phyloP scores from a whole-genome alignment of 805 yeast genomes.

The Cyberlindnera suaveolens region DNA sequence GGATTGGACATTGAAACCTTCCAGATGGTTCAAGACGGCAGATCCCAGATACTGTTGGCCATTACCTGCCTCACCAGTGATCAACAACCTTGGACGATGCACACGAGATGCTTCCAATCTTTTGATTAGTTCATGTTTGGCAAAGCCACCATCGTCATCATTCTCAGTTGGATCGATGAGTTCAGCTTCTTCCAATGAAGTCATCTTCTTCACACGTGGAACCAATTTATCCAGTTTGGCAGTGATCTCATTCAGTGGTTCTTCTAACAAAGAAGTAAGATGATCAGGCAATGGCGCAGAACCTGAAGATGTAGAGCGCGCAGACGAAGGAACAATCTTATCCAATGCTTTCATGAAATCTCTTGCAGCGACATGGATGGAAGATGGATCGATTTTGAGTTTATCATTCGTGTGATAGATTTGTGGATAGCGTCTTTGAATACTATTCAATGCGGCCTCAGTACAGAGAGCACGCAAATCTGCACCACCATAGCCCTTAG shows the following conservation, averaged over 20 bases:
- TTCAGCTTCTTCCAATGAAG: conserved; percentile 64
- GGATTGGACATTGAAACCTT: conserved; percentile 84
- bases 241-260: conserved; percentile 41
- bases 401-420: conserved; percentile 75
- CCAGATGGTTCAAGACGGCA: conserved; percentile 75
- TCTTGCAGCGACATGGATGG: conserved; percentile 66
- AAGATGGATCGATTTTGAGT: conserved; percentile 61
- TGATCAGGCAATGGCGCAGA: conserved; percentile 77
- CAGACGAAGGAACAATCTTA: conserved; percentile 87
- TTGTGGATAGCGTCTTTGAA: conserved; percentile 90
- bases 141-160: conserved; percentile 61
- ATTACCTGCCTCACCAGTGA: conserved; percentile 68
- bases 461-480: conserved; percentile 92
- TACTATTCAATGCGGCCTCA: conserved; percentile 88
- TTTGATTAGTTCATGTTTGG: conserved; percentile 54
- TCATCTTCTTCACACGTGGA: conserved; percentile 50
- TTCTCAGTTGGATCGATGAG: conserved; percentile 51
- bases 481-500: conserved; percentile 98
- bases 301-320: conserved; percentile 69
- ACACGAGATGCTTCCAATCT: conserved; percentile 52
- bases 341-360: conserved; percentile 86
- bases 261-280: conserved; percentile 56
- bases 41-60: conserved; percentile 85
- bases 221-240: conserved; percentile 47
- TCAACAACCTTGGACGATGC: conserved; percentile 73